Conservation (phyloP, 1,139 yeast genomes). For the Saccharomyces hybrid region DNA sequence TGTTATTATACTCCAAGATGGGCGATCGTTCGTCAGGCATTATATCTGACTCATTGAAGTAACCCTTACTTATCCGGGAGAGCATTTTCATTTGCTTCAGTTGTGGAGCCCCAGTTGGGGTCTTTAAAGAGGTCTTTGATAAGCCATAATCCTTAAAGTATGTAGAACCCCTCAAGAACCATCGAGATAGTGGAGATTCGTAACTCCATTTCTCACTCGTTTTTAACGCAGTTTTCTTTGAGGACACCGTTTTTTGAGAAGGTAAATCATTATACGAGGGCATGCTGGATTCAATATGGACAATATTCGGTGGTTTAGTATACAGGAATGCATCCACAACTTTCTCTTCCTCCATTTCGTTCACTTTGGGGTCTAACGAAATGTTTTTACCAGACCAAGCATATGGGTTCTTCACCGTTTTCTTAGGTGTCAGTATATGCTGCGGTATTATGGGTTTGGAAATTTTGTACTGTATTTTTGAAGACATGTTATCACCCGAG, state of each 20-base stretch:
- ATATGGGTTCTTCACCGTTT: not conserved
- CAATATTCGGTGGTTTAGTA: slow-evolving; percentile 21
- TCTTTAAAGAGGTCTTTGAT: slow-evolving; percentile 6
- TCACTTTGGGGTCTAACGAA: not conserved
- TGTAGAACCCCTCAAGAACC: slow-evolving; percentile 28
- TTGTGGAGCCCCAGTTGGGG: slow-evolving; percentile 20
- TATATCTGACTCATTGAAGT: slow-evolving; percentile 6
- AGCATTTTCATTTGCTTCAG: slow-evolving; percentile 21
- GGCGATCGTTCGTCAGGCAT: slow-evolving; percentile 20
- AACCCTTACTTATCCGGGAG: slow-evolving; percentile 16
- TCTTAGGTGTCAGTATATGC: slow-evolving; percentile 19
- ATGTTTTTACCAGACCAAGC: not conserved
- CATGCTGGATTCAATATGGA: slow-evolving; percentile 14
- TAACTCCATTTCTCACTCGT: slow-evolving; percentile 21
- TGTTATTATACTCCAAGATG: slow-evolving; percentile 12
- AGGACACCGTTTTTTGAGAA: not conserved
- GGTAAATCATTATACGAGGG: slow-evolving; percentile 5
- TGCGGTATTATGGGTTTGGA: slow-evolving; percentile 11
- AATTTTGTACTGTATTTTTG: slow-evolving; percentile 20
- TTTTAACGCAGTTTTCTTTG: not conserved
- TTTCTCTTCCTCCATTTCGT: not conserved
- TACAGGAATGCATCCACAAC: slow-evolving; percentile 16
- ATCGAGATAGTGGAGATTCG: slow-evolving; percentile 29
- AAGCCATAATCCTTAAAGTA: slow-evolving; percentile 17
- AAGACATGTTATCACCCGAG: slow-evolving; percentile 11